phyloP scores from a whole-genome alignment of 805 yeast species.

The Candida sphagnicola region DNA sequence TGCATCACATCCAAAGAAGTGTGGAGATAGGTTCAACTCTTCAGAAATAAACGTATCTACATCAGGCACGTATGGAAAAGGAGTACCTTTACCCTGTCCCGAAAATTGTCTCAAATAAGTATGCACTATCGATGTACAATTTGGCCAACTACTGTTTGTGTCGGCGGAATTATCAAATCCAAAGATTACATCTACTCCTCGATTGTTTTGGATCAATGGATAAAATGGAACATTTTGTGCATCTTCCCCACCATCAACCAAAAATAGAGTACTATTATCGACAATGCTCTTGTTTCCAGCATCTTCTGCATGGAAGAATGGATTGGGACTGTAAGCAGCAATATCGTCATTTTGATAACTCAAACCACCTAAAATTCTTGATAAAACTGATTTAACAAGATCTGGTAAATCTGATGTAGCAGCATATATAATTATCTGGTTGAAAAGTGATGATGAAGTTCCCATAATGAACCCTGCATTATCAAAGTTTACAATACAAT shows the following conservation, averaged over 20 bases:
- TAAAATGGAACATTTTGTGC: slow-evolving; percentile 33
- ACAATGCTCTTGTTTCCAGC: slow-evolving; percentile 16
- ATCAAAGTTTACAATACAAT: slow-evolving; percentile 69
- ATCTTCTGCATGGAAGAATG: slow-evolving; percentile 43
- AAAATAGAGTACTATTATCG: slow-evolving; percentile 21
- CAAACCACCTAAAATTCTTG: slow-evolving; percentile 25
- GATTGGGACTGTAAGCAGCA: slow-evolving; percentile 71
- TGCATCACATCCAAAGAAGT: slow-evolving; percentile 82
- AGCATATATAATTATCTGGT: slow-evolving; percentile 56
- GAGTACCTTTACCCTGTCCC: slow-evolving; percentile 49
- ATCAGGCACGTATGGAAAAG: slow-evolving; percentile 83
- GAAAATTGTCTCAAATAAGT: slow-evolving; percentile 34
- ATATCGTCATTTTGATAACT: slow-evolving; percentile 57
- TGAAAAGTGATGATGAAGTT: slow-evolving; percentile 78
- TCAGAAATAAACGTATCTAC: slow-evolving; percentile 50
- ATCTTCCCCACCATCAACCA: slow-evolving; percentile 43
- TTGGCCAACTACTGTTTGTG: slow-evolving; percentile 31
- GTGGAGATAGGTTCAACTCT: slow-evolving; percentile 65
- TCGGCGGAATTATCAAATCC: slow-evolving; percentile 38
- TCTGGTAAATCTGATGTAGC: slow-evolving; percentile 34
- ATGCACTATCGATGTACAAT: slow-evolving; percentile 29
- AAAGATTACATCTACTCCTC: slow-evolving; percentile 33
- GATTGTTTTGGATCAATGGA: slow-evolving; percentile 32
- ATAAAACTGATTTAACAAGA: slow-evolving; percentile 18
- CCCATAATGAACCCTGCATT: slow-evolving; percentile 81